phyloP scores from a whole-genome alignment of 495 filamentous ascomycete species.

The Penicillium fimorum region DNA sequence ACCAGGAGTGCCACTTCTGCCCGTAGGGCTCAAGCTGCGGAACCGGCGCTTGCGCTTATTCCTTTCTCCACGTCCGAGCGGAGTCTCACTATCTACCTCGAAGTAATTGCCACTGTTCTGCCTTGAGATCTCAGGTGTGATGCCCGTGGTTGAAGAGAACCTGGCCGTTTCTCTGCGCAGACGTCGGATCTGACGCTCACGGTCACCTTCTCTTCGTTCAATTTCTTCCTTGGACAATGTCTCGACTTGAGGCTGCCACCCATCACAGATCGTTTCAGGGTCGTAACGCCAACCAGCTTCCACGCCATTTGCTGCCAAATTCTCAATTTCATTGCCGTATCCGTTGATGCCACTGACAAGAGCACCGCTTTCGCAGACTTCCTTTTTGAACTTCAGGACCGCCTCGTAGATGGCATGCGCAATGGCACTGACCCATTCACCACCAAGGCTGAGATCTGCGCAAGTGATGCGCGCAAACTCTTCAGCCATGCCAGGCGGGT shows the following conservation, averaged over 20 bases:
- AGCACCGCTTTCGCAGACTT: conserved; percentile 86
- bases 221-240: conserved; percentile 92
- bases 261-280: conserved; percentile 79
- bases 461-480: conserved; percentile 89
- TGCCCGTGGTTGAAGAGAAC: conserved; percentile 80
- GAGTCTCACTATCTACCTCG: conserved; percentile 61
- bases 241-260: conserved; percentile 95
- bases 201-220: conserved; percentile 92
- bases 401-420: conserved; percentile 97
- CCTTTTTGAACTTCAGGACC: conserved; percentile 88
- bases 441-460: conserved; percentile 81
- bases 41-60: conserved; percentile 93
- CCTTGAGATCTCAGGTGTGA: conserved; percentile 61
- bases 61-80: conserved; percentile 81
- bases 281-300: conserved; percentile 96
- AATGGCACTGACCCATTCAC: conserved; percentile 93
- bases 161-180: conserved; percentile 87
- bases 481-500: conserved; percentile 88
- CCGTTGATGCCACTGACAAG: conserved; percentile 67
- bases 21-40: conserved; percentile 77
- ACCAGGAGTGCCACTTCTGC: conserved; percentile 64
- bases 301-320: conserved; percentile 72
- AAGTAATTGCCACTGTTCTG: conserved; percentile 56
- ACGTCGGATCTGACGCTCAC: conserved; percentile 84
- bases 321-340: conserved; percentile 79